Conservation (phyloP, 768 basidiomycete species). For the Boletus subparvulus region DNA sequence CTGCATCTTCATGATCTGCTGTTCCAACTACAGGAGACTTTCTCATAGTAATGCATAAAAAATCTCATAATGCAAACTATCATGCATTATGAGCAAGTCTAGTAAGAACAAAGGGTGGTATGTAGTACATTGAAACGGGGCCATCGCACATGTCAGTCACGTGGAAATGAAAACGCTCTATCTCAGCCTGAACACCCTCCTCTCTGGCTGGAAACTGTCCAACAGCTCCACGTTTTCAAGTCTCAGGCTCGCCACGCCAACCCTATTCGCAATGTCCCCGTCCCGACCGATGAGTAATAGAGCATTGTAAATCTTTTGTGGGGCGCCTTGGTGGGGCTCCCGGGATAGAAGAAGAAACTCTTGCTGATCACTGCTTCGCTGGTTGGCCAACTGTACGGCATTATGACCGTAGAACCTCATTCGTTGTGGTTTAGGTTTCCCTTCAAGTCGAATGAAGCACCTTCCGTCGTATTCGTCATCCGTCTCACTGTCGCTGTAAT, state of each 20-base stretch:
- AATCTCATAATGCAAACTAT: too few species aligned
- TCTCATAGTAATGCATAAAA: too few species aligned
- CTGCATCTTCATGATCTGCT: too few species aligned
- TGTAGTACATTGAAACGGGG: too few species aligned
- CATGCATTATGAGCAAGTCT: too few species aligned
- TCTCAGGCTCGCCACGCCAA: conserved; percentile 1
- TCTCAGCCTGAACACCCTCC: conserved; percentile 1
- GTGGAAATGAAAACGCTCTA: background rate
- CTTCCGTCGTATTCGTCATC: background rate
- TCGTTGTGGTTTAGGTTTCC: background rate
- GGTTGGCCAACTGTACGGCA: background rate
- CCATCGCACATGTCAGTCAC: too few species aligned
- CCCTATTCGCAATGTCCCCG: background rate
- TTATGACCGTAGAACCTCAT: background rate
- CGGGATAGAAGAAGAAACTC: conserved; percentile 4
- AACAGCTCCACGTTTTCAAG: background rate
- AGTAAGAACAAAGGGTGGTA: too few species aligned
- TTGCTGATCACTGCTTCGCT: background rate
- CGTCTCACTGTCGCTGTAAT: background rate
- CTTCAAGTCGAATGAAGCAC: background rate
- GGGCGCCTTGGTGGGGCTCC: background rate
- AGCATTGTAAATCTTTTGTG: background rate
- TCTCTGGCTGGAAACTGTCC: background rate
- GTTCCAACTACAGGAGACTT: too few species aligned
- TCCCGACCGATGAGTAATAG: conserved; percentile 1